These are phyloP conservation scores for Pichia membranifaciens DNA, from an alignment of 805 yeast genomes.

Conservation along the genomic window DNA sequence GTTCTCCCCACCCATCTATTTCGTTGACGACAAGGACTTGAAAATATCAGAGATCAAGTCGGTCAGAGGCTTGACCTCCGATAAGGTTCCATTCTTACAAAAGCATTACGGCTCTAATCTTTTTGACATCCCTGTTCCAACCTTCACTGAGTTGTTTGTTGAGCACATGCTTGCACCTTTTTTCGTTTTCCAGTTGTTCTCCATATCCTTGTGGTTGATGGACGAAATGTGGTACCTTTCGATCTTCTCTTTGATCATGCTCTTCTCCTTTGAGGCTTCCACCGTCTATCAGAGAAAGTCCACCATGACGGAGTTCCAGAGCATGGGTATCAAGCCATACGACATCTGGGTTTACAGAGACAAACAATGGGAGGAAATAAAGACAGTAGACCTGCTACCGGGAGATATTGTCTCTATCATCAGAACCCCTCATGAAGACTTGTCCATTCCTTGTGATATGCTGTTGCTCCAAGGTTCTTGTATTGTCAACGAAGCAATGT, in stretches of 20 bases:
- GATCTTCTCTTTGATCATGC: constrained; percentile 83
- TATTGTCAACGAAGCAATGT: constrained; percentile 97
- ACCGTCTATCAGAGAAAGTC: constrained; percentile 93
- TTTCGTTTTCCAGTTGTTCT: constrained; percentile 92
- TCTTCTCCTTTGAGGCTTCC: constrained; percentile 87
- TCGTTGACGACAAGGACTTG: constrained; percentile 61
- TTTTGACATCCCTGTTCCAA: constrained; percentile 93
- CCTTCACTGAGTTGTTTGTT: constrained; percentile 82
- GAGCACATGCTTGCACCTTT: constrained; percentile 99
- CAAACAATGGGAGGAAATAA: constrained; percentile 59
- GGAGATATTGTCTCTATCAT: constrained; percentile 85
- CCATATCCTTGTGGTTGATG: constrained; percentile 92
- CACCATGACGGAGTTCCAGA: constrained; percentile 91
- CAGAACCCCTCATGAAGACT: constrained; percentile 78
- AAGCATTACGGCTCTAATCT: constrained; percentile 77
- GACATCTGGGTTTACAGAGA: constrained; percentile 67
- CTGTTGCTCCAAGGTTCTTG: constrained; percentile 83
- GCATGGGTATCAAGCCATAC: constrained; percentile 96
- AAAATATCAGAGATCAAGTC: constrained; percentile 51
- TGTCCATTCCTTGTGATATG: constrained; percentile 92
- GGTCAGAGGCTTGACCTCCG: constrained; percentile 30
- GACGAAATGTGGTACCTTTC: constrained; percentile 98
- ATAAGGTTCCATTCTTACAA: constrained; percentile 31
- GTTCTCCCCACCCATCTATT: constrained; percentile 80
- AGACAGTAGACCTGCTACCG: constrained; percentile 76